These are phyloP conservation scores for Malassezia sympodialis DNA, from an alignment of 1,284 basidiomycete species.

Conservation along the genomic window DNA sequence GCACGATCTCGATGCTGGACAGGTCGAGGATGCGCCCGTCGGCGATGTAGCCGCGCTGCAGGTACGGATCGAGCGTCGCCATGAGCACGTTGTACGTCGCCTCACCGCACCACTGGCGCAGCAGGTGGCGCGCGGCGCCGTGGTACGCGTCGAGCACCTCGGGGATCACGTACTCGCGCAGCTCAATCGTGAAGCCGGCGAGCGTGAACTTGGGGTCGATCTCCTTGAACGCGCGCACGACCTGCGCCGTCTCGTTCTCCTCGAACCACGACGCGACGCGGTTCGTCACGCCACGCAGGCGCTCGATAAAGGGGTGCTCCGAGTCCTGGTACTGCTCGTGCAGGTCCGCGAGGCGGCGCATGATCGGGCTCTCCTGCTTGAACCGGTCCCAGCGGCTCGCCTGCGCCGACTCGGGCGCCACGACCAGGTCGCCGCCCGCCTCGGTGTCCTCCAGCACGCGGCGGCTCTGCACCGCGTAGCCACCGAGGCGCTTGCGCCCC, in stretches of 20 bases:
- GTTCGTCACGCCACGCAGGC: slow-evolving; percentile 70
- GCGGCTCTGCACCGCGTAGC: slow-evolving; percentile 32
- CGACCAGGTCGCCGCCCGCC: slow-evolving; percentile 32
- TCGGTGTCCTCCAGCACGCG: slow-evolving; percentile 23
- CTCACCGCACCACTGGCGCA: slow-evolving; percentile 89
- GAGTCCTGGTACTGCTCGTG: slow-evolving; percentile 66
- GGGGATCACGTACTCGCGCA: slow-evolving; percentile 93
- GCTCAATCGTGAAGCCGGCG: slow-evolving; percentile 76
- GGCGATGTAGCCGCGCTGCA: slow-evolving; percentile 65
- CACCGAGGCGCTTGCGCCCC: slow-evolving; percentile 19
- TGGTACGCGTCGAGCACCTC: slow-evolving; percentile 95
- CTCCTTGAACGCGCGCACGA: slow-evolving; percentile 71
- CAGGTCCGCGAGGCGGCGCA: slow-evolving; percentile 25
- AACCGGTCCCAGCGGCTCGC: slow-evolving; percentile 34
- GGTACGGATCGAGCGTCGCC: slow-evolving; percentile 91
- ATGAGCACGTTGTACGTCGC: slow-evolving; percentile 85
- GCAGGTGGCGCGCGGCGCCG: slow-evolving; percentile 70
- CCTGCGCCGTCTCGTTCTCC: slow-evolving; percentile 93
- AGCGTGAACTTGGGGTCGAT: slow-evolving; percentile 78
- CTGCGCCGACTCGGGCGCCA: slow-evolving; percentile 34
- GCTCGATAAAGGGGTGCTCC: slow-evolving; percentile 76
- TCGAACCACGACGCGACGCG: slow-evolving; percentile 83
- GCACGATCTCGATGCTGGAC: slow-evolving; percentile 37
- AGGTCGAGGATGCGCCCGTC: slow-evolving; percentile 41
- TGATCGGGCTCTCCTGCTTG: slow-evolving; percentile 32